Evolutionary conservation across 169 alveolate species (phyloP), one percentile per base, ranked within the genome.

Genomic region (Neospora caninum): DNA sequence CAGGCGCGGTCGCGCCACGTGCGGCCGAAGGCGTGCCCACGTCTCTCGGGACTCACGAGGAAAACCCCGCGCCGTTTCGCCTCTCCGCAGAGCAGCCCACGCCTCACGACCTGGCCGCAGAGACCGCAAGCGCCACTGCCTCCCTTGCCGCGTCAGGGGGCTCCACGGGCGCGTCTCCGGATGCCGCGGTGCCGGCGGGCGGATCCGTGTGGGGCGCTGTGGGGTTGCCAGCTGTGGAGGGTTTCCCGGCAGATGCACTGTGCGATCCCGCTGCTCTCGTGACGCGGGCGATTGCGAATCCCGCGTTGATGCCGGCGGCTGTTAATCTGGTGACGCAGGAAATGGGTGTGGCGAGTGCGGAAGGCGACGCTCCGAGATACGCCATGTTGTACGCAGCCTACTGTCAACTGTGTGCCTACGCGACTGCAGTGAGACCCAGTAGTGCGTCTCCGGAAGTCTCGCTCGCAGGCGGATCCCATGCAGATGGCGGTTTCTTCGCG

Each of bases 381-480:
- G 89, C 89, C 41, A 36, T 42, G 20, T 41, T 82, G 54, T 82
- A 82, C 89, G 89, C 89, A 29, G 89, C 89, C 42, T 82, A 82
- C 64, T 82, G 67, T 42, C 89, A 82, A 29, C 89, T 82, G 6
- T 82, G 67, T 36, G 20, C 89, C 27, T 82, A 82, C 89, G 89
- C 64, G 41, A 82, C 20, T 22, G 89, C 89, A 7, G 86, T 43
- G 45, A 38, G 22, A 16, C 86, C 45, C 34, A 34, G 83, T 27
- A 64, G 73, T 22, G 73, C n/a, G 20, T 13, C 73, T 22, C 25
- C 73, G 4, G 73, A 6, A 64, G 58, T 49, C 13, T 4, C 58
- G 58, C 22, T 49, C 58, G 58, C 58, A 49, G 58, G n/a, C n/a
- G n/a, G 58, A 49, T 49, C 58, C 22, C 58, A 4, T 49, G 58